These are phyloP conservation scores for Platanus orientalis DNA, from an alignment of 164 flowering plant genomes.

Conservation along the genomic window DNA sequence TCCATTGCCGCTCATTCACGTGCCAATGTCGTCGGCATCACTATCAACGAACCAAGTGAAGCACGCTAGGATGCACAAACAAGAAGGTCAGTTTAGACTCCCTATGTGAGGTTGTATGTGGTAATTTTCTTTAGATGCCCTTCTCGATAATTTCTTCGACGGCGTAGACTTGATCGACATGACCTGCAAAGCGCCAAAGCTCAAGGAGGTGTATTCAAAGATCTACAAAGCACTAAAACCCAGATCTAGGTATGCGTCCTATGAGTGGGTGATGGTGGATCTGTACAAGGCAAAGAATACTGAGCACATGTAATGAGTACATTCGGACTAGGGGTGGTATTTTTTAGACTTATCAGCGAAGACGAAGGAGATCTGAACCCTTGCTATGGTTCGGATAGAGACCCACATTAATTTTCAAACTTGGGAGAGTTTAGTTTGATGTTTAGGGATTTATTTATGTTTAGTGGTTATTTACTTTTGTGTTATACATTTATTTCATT, in stretches of 20 bases:
- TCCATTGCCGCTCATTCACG: slow-evolving; percentile 67
- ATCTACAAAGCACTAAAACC: slow-evolving; percentile 61
- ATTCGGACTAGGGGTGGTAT: too few relatives aligned
- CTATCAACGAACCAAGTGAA: slow-evolving; percentile 73
- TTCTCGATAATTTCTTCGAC: slow-evolving; percentile 52
- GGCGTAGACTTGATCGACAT: slow-evolving; percentile 76
- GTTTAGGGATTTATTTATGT: too few relatives aligned
- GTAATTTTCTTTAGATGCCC: slow-evolving; percentile 66
- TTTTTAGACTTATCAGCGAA: too few relatives aligned
- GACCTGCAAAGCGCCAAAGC: slow-evolving; percentile 70
- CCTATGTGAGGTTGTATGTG: slow-evolving; percentile 65
- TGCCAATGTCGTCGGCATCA: slow-evolving; percentile 59
- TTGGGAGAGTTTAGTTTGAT: too few relatives aligned
- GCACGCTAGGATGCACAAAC: slow-evolving; percentile 55
- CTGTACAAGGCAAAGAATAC: too few relatives aligned
- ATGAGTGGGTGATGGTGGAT: slow-evolving; percentile 55
- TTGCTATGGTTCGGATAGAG: too few relatives aligned
- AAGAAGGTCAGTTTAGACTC: slow-evolving; percentile 56
- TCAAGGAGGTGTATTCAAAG: slow-evolving; percentile 69
- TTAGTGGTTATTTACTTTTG: too few relatives aligned
- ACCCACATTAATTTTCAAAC: too few relatives aligned
- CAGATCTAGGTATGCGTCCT: slow-evolving; percentile 56
- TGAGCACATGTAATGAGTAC: too few relatives aligned
- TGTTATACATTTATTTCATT: too few relatives aligned
- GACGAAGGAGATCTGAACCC: too few relatives aligned